Conservation (phyloP, 495 filamentous ascomycete species). For the Hamigera avellanea region DNA sequence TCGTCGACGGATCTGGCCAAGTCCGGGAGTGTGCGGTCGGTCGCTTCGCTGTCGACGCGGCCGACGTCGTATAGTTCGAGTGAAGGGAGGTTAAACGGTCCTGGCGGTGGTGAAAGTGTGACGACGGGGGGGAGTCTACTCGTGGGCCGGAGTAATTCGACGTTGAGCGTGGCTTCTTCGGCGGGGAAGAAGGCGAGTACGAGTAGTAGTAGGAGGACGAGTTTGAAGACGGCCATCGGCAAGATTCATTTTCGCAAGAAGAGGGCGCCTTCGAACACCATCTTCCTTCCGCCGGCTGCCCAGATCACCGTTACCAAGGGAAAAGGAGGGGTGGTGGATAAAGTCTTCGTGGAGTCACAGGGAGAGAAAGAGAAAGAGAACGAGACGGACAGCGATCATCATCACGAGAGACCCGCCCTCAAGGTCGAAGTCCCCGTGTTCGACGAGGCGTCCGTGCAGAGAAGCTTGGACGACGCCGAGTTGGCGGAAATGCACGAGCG, state of each 20-base stretch:
- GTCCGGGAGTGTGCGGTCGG: conserved; percentile 28
- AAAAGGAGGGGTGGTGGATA: conserved; percentile 14
- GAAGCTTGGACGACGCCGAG: conserved; percentile 35
- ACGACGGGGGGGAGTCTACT: conserved; percentile 1
- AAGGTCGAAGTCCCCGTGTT: conserved; percentile 28
- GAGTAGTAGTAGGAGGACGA: conserved; percentile 14
- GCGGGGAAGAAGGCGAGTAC: conserved; percentile 22
- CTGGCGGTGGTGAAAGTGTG: conserved; percentile 6
- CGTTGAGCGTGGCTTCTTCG: conserved; percentile 19
- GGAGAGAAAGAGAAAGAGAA: conserved; percentile 1
- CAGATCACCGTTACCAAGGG: conserved; percentile 17
- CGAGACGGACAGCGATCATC: neutral
- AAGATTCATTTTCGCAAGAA: conserved; percentile 30
- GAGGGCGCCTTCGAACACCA: conserved; percentile 16
- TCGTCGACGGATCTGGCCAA: conserved; percentile 21
- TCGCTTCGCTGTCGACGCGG: conserved; percentile 29
- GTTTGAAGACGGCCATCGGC: conserved; percentile 28
- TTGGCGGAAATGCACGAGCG: conserved; percentile 38
- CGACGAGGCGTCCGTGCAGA: conserved; percentile 24
- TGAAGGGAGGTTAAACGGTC: conserved; percentile 16
- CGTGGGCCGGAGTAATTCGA: conserved; percentile 14
- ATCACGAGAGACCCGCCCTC: conserved; percentile 11
- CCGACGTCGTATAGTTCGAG: conserved; percentile 33
- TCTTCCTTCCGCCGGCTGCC: conserved; percentile 19
- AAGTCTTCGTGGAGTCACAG: conserved; percentile 19